These are phyloP conservation scores for Cucumis hystrix DNA, from an alignment of 306 rosid genomes.

Conservation along the genomic window DNA sequence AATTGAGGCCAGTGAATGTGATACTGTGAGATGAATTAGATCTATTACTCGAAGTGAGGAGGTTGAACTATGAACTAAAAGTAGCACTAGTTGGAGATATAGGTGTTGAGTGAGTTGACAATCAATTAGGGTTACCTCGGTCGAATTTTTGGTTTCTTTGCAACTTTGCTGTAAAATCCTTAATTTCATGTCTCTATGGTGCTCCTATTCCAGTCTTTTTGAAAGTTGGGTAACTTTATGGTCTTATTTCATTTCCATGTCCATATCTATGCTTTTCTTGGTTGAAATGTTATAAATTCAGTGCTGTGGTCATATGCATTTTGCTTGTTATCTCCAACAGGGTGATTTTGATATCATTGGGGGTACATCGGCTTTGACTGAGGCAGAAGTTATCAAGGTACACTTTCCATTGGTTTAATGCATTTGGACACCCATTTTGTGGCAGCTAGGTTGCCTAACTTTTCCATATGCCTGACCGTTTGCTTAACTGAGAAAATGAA, in stretches of 20 bases:
- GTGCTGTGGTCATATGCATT: background rate
- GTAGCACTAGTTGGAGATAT: background rate
- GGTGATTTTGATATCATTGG: conserved; percentile 97
- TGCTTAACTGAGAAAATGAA: no score
- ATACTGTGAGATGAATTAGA: background rate
- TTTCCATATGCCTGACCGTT: no score
- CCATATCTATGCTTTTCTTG: background rate
- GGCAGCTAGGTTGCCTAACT: no score
- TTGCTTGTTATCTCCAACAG: conserved; percentile 21
- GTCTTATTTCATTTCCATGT: background rate
- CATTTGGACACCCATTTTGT: background rate
- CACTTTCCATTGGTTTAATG: background rate
- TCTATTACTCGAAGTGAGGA: background rate
- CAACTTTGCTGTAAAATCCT: background rate
- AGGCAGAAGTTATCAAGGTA: conserved; percentile 93
- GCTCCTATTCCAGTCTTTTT: background rate
- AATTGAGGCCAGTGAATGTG: background rate
- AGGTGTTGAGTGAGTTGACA: background rate
- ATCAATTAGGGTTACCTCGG: background rate
- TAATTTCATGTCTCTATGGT: background rate
- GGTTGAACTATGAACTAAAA: background rate
- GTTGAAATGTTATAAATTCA: background rate
- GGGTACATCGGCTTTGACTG: conserved; percentile 67
- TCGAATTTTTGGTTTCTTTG: background rate
- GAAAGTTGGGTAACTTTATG: background rate